A percentile compares a stretch with the other conserved stretches of the same genome.
phyloP scores from a whole-genome alignment of 495 filamentous ascomycete species.

The Chaetomium cochliodes region DNA sequence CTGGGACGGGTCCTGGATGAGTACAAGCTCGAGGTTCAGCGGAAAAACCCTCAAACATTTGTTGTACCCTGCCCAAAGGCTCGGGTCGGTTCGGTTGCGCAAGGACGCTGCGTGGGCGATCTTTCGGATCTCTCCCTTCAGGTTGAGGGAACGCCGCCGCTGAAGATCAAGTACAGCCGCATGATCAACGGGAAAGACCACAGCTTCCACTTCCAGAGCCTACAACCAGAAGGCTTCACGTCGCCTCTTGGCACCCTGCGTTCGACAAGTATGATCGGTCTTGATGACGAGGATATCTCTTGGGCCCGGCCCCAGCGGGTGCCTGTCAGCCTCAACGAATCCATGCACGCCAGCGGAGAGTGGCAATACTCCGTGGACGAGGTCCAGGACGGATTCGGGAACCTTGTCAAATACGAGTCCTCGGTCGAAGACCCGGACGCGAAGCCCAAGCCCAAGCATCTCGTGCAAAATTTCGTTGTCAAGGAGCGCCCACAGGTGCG shows the following conservation, averaged over 20 bases:
- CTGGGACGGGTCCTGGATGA: slow-evolving; percentile 84
- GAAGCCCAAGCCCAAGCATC: slow-evolving; percentile 55
- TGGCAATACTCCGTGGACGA: slow-evolving; percentile 92
- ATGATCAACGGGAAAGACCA: slow-evolving; percentile 72
- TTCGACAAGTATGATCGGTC: slow-evolving; percentile 52
- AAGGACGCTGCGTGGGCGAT: slow-evolving; percentile 75
- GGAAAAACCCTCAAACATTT: slow-evolving; percentile 67
- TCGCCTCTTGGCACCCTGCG: slow-evolving; percentile 65
- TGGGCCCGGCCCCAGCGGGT: slow-evolving; percentile 80
- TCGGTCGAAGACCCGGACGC: slow-evolving; percentile 62
- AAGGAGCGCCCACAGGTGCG: slow-evolving; percentile 76
- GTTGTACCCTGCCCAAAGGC: slow-evolving; percentile 83
- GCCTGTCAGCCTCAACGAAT: slow-evolving; percentile 81
- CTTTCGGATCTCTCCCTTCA: slow-evolving; percentile 78
- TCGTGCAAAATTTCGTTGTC: slow-evolving; percentile 77
- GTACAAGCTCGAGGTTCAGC: slow-evolving; percentile 86
- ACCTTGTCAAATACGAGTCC: slow-evolving; percentile 75
- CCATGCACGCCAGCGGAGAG: slow-evolving; percentile 67
- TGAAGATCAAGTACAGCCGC: slow-evolving; percentile 87
- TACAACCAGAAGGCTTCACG: slow-evolving; percentile 81
- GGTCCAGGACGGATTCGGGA: slow-evolving; percentile 85
- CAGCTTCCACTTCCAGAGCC: slow-evolving; percentile 79
- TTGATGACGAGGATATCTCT: slow-evolving; percentile 62
- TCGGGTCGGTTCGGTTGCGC: slow-evolving; percentile 58
- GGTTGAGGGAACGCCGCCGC: slow-evolving; percentile 85